Conservation (phyloP, 108 stramenopile genomes). For the Epithemia pelagica region DNA sequence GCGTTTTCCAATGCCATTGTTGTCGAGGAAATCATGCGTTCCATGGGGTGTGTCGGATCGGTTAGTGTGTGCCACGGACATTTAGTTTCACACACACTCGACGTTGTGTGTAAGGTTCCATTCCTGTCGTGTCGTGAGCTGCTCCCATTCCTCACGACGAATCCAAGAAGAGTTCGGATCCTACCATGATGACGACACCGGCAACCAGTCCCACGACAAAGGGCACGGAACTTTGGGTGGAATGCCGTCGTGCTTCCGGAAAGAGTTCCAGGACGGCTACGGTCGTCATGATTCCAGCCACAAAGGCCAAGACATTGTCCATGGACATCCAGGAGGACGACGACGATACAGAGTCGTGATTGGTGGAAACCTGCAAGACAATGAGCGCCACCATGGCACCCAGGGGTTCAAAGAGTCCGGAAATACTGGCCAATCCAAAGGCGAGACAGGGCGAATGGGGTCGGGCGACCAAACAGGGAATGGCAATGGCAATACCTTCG, state of each 20-base stretch:
- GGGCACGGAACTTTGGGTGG: constrained; percentile 13
- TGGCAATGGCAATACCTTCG: constrained; percentile 78
- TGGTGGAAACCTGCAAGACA: constrained; percentile 10
- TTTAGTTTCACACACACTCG: no score
- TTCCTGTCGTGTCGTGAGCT: no score
- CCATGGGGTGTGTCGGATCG: no score
- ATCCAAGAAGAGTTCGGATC: constrained; percentile 23
- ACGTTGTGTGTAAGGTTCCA: no score
- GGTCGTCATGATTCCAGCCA: constrained; percentile 81
- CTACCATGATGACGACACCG: constrained; percentile 50
- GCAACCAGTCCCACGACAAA: constrained; percentile 31
- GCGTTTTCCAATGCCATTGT: no score
- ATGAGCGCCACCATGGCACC: constrained; percentile 61
- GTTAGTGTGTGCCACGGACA: no score
- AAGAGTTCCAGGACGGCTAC: constrained; percentile 70
- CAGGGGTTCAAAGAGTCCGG: constrained; percentile 68
- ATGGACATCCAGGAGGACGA: constrained; percentile 29
- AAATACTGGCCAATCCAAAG: constrained; percentile 61
- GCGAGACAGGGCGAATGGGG: constrained; percentile 68
- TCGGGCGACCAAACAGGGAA: constrained; percentile 72
- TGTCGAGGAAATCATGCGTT: no score
- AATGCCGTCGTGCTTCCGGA: constrained; percentile 58
- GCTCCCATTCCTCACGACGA: no score
- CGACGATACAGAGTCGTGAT: constrained; percentile 1
- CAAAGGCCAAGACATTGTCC: constrained; percentile 75